phyloP scores from a whole-genome alignment of 768 basidiomycete genomes.

The Rhizopogon roseolus region DNA sequence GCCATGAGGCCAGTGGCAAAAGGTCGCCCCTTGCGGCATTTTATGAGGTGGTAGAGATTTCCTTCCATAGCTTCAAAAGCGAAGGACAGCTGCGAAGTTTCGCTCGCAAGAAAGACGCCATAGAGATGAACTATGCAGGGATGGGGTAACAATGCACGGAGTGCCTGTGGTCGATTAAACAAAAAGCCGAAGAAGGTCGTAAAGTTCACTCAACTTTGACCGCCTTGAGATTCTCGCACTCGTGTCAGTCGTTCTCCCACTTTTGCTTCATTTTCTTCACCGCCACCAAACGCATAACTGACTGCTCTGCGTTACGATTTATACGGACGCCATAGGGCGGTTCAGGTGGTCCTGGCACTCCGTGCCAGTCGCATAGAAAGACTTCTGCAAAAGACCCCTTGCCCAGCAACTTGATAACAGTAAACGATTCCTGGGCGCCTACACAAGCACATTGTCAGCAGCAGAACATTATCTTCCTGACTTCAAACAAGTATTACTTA shows the following conservation, averaged over 20 bases:
- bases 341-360: slow-evolving; percentile 76
- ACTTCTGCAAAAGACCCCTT: slow-evolving; percentile 99
- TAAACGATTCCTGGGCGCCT: slow-evolving; percentile 88
- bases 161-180: slow-evolving; percentile 53
- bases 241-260: slow-evolving; percentile 98
- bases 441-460: slow-evolving; percentile 12
- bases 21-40: slow-evolving; percentile 88
- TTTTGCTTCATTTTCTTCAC: slow-evolving; percentile 97
- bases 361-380: slow-evolving; percentile 99
- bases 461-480: slow-evolving; percentile 1
- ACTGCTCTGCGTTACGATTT: slow-evolving; percentile 60
- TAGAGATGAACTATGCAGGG: slow-evolving; percentile 97
- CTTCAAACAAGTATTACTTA: slow-evolving; percentile 49
- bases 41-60: slow-evolving; percentile 98
- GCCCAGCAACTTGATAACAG: slow-evolving; percentile 92
- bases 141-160: slow-evolving; percentile 91
- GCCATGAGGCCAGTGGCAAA: slow-evolving; percentile 93
- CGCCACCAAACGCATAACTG: slow-evolving; percentile 90
- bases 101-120: slow-evolving; percentile 95
- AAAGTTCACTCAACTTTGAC: slow-evolving; percentile 60
- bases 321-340: slow-evolving; percentile 33
- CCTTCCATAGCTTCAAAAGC: slow-evolving; percentile 99
- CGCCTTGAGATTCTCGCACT: slow-evolving; percentile 92
- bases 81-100: slow-evolving; percentile 94
- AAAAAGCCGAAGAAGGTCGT: slow-evolving; percentile 9